Conservation (phyloP, 257 asterid species). For the Nemophila menziesii region DNA sequence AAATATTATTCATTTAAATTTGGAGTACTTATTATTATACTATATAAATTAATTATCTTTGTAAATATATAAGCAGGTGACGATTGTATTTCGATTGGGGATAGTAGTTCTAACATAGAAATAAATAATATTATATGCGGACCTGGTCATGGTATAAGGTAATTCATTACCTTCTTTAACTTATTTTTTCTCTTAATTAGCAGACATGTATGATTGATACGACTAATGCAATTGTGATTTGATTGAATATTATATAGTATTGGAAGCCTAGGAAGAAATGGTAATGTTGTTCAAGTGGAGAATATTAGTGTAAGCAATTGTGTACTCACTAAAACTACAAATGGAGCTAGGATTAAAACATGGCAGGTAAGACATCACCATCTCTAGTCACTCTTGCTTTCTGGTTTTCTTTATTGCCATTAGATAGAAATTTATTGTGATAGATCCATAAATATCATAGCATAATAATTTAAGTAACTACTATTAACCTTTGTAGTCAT, state of each 20-base stretch:
- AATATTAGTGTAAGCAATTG: constrained; percentile 31
- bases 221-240: too few species aligned
- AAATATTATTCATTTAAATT: background rate
- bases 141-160: constrained; percentile 92
- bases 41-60: too few species aligned
- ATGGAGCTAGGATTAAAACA: constrained; percentile 87
- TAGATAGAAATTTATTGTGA: too few species aligned
- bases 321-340: constrained; percentile 46
- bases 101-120: constrained; percentile 31
- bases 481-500: too few species aligned
- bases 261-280: constrained; percentile 63
- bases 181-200: too few species aligned
- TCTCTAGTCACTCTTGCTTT: too few species aligned
- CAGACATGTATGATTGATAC: too few species aligned
- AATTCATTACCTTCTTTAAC: too few species aligned
- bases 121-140: constrained; percentile 45
- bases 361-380: constrained; percentile 79
- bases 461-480: too few species aligned
- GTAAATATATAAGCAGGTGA: too few species aligned
- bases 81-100: constrained; percentile 76
- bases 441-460: too few species aligned
- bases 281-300: constrained; percentile 44
- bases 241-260: constrained; percentile 35
- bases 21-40: background rate
- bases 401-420: too few species aligned